Evolutionary conservation across 495 filamentous ascomycete genomes (phyloP), one percentile per base, ranked within the genome.

Genomic region (Penicillium daleae): DNA sequence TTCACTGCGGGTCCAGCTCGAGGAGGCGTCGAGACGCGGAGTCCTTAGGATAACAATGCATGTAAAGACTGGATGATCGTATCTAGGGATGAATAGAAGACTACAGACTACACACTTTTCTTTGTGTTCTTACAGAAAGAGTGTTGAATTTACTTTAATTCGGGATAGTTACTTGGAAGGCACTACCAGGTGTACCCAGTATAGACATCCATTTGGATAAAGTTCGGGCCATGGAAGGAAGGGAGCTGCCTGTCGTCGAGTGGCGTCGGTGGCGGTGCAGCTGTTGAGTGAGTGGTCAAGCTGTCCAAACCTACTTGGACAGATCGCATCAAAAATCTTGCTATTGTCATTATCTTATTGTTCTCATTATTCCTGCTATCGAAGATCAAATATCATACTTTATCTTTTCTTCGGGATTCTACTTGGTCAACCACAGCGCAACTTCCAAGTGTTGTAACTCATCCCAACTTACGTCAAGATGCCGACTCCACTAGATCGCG

Each of bases 401-500:
- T 26, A 5, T 4, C 15, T n/a, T 32, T 2, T 32, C 17, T 52
- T 29, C 15, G 21, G 1, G 46, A 33, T 6, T 3, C 26, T 22
- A 0, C 52, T 39, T 24, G 24, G 32, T 40, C 53, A 56, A 26
- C 22, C 6, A 29, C 13, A 7, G 26, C 24, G 0, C 12, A 29
- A n/a, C 26, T 29, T 56, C n/a, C 35, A 7, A 42, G 35, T 35
- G 15, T 1, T 42, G 42, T 37, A 42, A 17, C 37, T 44, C 15
- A 8, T 26, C 22, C 35, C 19, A 54, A 24, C 27, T 35, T 29
- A n/a, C 31, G 33, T 48, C 71, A 75, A 64, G 32, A 79, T 79
- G 89, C 89, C 90, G 52, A 95, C 91, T 60, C 86, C 85, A 49
- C 77, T 95, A 10, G 91, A 95, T 74, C 86, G 84, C 73, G 89